Conservation (phyloP, 2,329 filamentous ascomycete species). For the Pseudogymnoascus destructans region DNA sequence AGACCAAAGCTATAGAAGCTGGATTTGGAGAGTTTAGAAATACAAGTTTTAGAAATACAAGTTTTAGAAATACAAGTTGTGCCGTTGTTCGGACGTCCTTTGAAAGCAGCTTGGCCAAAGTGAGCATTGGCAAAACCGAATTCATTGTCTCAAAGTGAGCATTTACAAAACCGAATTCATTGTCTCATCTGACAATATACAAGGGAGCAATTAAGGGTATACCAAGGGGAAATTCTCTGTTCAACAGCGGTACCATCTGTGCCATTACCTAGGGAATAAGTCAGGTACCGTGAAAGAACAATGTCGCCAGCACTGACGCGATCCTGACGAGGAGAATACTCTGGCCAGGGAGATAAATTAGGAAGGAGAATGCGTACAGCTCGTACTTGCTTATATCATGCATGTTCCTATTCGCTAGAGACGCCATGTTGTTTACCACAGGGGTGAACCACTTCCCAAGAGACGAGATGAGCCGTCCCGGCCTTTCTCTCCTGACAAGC, state of each 20-base stretch:
- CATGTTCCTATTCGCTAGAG: constrained; percentile 3
- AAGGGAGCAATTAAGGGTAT: neutral
- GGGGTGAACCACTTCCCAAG: neutral
- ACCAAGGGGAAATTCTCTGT: neutral
- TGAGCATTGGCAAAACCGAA: neutral
- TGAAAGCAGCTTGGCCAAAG: neutral
- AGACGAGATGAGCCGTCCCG: neutral
- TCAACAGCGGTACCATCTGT: neutral
- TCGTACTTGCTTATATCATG: constrained; percentile 7
- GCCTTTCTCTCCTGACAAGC: neutral
- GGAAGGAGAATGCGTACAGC: neutral
- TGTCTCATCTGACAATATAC: constrained; percentile 2
- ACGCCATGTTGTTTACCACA: constrained; percentile 1
- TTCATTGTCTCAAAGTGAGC: neutral
- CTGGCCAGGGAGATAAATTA: neutral
- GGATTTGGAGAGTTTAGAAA: neutral
- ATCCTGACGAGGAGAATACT: neutral
- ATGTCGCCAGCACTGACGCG: neutral
- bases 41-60: neutral
- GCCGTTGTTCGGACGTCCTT: neutral
- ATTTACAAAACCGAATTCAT: neutral
- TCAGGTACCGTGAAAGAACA: neutral
- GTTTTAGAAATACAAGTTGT: neutral
- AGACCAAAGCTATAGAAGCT: neutral
- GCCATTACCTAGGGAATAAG: neutral